These are phyloP conservation scores for Raffaelea ambrosiae DNA, from an alignment of 2,329 filamentous ascomycete genomes.

Conservation along the genomic window DNA sequence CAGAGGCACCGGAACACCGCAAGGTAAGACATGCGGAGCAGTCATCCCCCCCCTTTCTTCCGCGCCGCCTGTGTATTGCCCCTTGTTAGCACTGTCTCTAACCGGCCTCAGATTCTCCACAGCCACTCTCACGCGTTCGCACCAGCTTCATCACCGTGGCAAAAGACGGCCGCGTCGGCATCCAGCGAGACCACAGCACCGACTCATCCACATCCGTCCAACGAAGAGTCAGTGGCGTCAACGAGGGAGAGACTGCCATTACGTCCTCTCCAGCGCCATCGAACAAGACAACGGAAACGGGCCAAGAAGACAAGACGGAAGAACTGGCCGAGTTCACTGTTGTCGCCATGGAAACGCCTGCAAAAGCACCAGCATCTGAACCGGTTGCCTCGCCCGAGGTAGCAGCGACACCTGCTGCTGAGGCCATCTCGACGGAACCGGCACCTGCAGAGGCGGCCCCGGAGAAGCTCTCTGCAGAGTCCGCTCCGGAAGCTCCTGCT, in stretches of 20 bases:
- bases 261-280: background rate
- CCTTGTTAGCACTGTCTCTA: constrained; percentile 11
- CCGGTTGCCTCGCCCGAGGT: background rate
- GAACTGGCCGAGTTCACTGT: background rate
- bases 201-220: constrained; percentile 30
- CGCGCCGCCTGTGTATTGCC: constrained; percentile 16
- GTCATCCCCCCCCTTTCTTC: constrained; percentile 3
- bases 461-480: no score
- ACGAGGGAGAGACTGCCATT: constrained; percentile 25
- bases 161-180: constrained; percentile 49
- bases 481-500: no score
- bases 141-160: constrained; percentile 70
- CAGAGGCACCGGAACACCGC: constrained; percentile 50
- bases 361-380: background rate
- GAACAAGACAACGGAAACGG: background rate
- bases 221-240: constrained; percentile 28
- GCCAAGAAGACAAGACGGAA: background rate
- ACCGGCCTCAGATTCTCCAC: constrained; percentile 35
- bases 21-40: constrained; percentile 32
- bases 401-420: background rate
- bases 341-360: background rate
- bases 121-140: constrained; percentile 66
- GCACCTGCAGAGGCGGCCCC: no score
- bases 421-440: no score
- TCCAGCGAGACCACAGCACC: constrained; percentile 35